Percentiles rank a stretch among this genome's conserved stretches.
Evolutionary conservation across 2,329 filamentous ascomycete species (phyloP).

Genomic region (Rhexocercosporidium sp.): DNA sequence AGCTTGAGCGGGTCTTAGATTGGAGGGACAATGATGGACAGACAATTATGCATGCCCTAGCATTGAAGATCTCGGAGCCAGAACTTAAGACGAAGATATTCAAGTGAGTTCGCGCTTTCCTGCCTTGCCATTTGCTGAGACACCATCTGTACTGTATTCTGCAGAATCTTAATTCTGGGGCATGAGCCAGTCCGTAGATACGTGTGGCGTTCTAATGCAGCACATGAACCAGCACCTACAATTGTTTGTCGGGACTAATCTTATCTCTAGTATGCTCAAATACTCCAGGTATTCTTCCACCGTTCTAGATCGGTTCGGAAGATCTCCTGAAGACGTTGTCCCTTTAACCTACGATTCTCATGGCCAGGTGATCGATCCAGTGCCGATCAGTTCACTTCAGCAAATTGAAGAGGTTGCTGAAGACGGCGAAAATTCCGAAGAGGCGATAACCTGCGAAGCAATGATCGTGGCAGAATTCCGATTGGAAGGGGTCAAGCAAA

Average conservation of each 20-base stretch:
- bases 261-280: conserved; percentile 9
- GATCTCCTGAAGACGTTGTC: conserved; percentile 16
- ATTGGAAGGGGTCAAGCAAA: conserved; percentile 11
- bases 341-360: conserved; percentile 25
- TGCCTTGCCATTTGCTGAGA: not conserved
- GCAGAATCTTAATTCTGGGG: not conserved
- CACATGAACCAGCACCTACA: not conserved
- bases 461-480: not conserved
- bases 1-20: not conserved
- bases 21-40: conserved; percentile 21
- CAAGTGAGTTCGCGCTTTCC: conserved; percentile 14
- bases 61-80: conserved; percentile 21
- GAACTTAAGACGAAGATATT: conserved; percentile 21
- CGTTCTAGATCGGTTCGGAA: conserved; percentile 20
- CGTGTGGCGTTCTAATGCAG: not conserved
- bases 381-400: not conserved
- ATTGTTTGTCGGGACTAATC: not conserved
- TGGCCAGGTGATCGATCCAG: conserved; percentile 23
- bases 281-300: conserved; percentile 16
- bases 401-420: not conserved
- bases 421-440: not conserved
- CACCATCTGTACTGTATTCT: not conserved
- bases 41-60: conserved; percentile 12
- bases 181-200: not conserved
- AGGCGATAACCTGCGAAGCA: not conserved